Evolutionary conservation across 169 alveolate species (phyloP), one percentile per base, ranked within the genome.

Genomic region (Eimeria necatrix): DNA sequence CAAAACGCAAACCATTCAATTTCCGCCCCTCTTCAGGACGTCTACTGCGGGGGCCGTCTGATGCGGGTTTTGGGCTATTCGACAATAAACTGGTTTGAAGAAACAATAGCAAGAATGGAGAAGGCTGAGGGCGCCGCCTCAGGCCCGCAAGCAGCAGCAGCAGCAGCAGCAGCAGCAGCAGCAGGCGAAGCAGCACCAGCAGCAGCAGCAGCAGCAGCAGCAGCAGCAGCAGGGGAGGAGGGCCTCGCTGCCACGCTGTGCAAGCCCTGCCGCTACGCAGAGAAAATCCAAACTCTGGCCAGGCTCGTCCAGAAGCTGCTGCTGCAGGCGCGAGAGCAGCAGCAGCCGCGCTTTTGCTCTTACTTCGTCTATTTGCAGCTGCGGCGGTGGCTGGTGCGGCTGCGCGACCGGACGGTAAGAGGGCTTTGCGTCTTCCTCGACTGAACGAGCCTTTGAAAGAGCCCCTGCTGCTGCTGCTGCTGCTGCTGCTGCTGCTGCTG

Each of bases 331-430:
- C 52, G 26, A 32, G 85, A 46, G 24, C 22, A 18, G 20, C 22
- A 32, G 14, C 18, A 26, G 56, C 18, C 85, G 26, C 22, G 26
- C 51, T 74, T 74, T 14, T 74, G 85, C 85, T 12, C 85, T 0
- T 41, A 74, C 26, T 26, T 74, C 26, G 85, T 74, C 0, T 74
- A 74, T 26, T 53, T 74, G 14, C 85, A 74, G 26, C 52, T 74
- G 60, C 14, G 60, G 56, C 85, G 85, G 12, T 74, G 85, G 85
- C 59, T 74, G 14, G 60, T 74, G 10, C 20, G 85, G 12, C 24
- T 74, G 52, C 16, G 85, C 9, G 85, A 74, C 24, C 41, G 59
- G 41, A 26, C 59, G 85, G 85, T 74, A 16, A 6, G 60, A 41
- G 18, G 41, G 46, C 0, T 68, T 18, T 68, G 78, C n/a, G n/a